Percentiles rank a stretch among this genome's conserved stretches.
Evolutionary conservation across 768 basidiomycete genomes (phyloP).

Genomic region (Tricholoma sp.): DNA sequence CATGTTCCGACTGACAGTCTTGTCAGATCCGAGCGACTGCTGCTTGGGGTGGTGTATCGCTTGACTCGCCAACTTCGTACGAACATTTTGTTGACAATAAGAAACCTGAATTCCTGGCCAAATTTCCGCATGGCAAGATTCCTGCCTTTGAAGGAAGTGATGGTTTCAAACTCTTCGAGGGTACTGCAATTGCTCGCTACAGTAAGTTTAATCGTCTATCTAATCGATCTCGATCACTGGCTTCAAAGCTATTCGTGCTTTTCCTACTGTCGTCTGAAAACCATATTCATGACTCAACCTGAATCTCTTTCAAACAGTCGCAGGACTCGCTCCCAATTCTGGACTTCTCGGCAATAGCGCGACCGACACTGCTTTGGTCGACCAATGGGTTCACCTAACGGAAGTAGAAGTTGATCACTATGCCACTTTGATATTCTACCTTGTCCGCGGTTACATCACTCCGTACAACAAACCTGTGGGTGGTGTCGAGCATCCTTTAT

Average conservation of each 20-base stretch:
- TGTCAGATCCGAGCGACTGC: conserved; percentile 47
- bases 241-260: neutral
- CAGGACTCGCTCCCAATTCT: conserved; percentile 67
- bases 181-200: conserved; percentile 76
- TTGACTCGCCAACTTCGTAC: conserved; percentile 51
- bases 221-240: neutral
- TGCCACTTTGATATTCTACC: conserved; percentile 28
- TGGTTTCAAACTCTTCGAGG: conserved; percentile 75
- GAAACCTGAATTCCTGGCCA: conserved; percentile 60
- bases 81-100: conserved; percentile 62
- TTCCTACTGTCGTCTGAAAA: neutral
- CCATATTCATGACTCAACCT: neutral
- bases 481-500: conserved; percentile 21
- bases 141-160: conserved; percentile 72
- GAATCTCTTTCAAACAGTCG: conserved; percentile 44
- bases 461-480: conserved; percentile 78
- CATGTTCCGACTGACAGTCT: neutral
- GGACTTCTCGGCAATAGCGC: conserved; percentile 61
- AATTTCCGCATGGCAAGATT: conserved; percentile 79
- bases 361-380: conserved; percentile 70
- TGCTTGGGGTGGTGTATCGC: conserved; percentile 51
- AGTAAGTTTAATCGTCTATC: conserved; percentile 56
- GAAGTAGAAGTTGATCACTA: conserved; percentile 56
- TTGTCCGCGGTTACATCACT: conserved; percentile 39
- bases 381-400: conserved; percentile 78